A percentile compares a stretch with the other conserved stretches of the same genome.
Evolutionary conservation across 176 grass and related monocot genomes (phyloP).

Genomic region (Aegilops speltoides): DNA sequence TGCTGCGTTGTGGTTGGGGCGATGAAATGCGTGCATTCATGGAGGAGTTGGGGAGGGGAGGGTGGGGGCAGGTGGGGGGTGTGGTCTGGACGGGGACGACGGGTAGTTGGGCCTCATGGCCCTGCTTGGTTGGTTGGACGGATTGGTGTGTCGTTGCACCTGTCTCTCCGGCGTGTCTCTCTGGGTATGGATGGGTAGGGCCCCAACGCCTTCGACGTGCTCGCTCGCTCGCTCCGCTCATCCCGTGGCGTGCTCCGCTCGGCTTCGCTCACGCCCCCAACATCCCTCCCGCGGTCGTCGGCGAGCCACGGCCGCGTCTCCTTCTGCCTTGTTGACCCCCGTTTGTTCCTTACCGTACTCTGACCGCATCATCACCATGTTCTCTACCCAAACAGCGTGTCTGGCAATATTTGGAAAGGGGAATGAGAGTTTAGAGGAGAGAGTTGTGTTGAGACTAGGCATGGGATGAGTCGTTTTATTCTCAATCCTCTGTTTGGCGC

Average conservation of each 20-base stretch:
- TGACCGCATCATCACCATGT: no score
- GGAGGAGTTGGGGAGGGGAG: not conserved
- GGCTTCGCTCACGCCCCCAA: no score
- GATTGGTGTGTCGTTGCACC: not conserved
- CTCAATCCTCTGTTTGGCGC: no score
- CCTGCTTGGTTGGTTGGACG: not conserved
- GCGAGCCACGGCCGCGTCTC: not conserved
- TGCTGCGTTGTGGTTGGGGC: not conserved
- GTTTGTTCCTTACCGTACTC: not conserved
- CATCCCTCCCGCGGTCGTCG: not conserved
- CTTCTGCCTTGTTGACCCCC: not conserved
- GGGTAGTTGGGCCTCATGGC: not conserved
- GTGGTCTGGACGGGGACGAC: not conserved
- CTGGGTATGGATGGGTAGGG: not conserved
- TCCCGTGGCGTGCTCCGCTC: not conserved
- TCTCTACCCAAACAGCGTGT: no score
- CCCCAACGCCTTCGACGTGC: not conserved
- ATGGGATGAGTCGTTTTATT: no score
- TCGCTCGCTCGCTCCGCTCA: no score
- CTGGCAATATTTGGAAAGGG: no score
- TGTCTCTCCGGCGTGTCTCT: not conserved
- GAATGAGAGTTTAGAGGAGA: no score
- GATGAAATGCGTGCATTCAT: not conserved
- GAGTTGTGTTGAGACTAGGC: no score
- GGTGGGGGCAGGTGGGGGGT: not conserved